Percentiles rank a stretch among this genome's conserved stretches.
phyloP scores from a whole-genome alignment of 495 filamentous ascomycete genomes.

The Penicillium chermesinum region DNA sequence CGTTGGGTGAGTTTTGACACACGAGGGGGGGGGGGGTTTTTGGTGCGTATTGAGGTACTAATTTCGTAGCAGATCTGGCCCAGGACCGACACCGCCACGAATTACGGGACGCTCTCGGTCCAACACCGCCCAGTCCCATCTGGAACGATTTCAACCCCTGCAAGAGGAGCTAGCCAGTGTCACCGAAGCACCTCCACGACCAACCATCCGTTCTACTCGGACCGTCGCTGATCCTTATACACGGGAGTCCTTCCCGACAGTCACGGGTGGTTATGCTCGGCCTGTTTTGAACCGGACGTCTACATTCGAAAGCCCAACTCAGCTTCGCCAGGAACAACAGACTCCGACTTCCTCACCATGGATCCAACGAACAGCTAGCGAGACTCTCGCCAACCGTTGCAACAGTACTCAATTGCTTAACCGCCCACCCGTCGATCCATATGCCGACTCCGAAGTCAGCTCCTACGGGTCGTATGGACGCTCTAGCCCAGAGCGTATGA shows the following conservation, averaged over 20 bases:
- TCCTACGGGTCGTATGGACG: slow-evolving; percentile 47
- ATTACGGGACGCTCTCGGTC: slow-evolving; percentile 52
- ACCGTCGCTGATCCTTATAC: slow-evolving; percentile 30
- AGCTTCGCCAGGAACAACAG: slow-evolving; percentile 44
- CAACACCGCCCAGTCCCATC: slow-evolving; percentile 57
- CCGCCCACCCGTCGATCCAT: slow-evolving; percentile 48
- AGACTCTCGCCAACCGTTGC: slow-evolving; percentile 43
- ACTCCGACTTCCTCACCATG: slow-evolving; percentile 38
- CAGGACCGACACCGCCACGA: slow-evolving; percentile 24
- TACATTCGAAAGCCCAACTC: slow-evolving; percentile 55
- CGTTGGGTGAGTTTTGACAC: slow-evolving; percentile 45
- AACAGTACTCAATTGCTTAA: slow-evolving; percentile 37
- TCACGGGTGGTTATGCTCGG: slow-evolving; percentile 28
- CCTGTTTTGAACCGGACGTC: slow-evolving; percentile 44
- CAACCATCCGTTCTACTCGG: slow-evolving; percentile 57
- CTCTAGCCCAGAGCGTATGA: slow-evolving; percentile 55
- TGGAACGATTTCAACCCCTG: slow-evolving; percentile 51
- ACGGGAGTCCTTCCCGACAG: slow-evolving; percentile 29
- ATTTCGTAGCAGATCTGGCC: slow-evolving; percentile 21
- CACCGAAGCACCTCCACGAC: slow-evolving; percentile 45
- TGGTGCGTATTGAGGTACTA: slow-evolving; percentile 6
- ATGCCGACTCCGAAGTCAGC: slow-evolving; percentile 56
- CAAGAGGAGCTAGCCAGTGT: slow-evolving; percentile 50
- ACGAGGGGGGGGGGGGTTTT: background rate
- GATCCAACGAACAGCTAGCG: slow-evolving; percentile 54